A percentile compares a stretch with the other conserved stretches of the same genome.
These are phyloP conservation scores for Bruguiera parviflora DNA, from an alignment of 345 rosid genomes.

Conservation along the genomic window DNA sequence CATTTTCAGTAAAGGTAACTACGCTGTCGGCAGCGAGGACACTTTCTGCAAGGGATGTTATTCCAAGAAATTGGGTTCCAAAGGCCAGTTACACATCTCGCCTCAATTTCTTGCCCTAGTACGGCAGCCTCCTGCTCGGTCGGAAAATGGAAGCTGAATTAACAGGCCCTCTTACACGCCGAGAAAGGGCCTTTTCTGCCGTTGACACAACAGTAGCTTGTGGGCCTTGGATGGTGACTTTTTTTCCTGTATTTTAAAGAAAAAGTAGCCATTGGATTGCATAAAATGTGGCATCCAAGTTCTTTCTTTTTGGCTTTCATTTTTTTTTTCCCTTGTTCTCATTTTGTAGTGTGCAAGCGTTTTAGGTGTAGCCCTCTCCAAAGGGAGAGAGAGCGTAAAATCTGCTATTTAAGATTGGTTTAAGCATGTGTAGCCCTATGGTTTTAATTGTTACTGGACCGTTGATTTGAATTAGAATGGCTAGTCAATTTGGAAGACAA, in stretches of 20 bases:
- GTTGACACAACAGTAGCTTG: background rate
- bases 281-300: conserved; percentile 11
- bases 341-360: conserved; percentile 5
- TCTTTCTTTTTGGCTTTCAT: background rate
- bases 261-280: conserved; percentile 20
- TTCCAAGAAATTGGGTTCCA: conserved; percentile 83
- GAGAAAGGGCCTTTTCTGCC: background rate
- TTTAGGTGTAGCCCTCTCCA: conserved; percentile 26
- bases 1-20: conserved; percentile 81
- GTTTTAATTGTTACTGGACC: background rate
- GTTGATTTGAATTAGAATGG: background rate
- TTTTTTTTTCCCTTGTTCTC: background rate
- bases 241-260: background rate
- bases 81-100: conserved; percentile 87
- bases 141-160: background rate
- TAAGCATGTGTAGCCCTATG: background rate
- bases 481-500: background rate
- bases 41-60: conserved; percentile 76
- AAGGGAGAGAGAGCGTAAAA: conserved; percentile 26
- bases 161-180: background rate
- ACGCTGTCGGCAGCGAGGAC: conserved; percentile 61
- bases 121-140: background rate
- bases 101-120: conserved; percentile 54
- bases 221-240: background rate
- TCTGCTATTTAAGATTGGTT: background rate